These are phyloP conservation scores for Rhododendron ovatum DNA, from an alignment of 148 eudicot species.

Conservation along the genomic window DNA sequence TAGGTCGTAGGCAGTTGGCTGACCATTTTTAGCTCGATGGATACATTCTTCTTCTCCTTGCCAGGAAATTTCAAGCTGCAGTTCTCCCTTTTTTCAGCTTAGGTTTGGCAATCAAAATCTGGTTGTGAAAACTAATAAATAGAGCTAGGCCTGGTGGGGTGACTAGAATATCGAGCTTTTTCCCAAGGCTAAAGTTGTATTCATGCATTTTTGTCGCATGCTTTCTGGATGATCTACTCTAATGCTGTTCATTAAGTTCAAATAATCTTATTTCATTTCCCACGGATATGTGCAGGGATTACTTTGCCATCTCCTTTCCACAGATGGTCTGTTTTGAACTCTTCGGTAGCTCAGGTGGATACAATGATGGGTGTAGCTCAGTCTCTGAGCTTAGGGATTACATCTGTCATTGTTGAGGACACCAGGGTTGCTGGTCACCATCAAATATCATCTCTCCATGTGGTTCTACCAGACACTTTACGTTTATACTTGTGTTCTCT, in stretches of 20 bases:
- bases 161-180: background rate
- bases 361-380: conserved; percentile 42
- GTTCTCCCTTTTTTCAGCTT: background rate
- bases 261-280: conserved; percentile 3
- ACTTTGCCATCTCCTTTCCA: conserved; percentile 77
- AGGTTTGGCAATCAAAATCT: background rate
- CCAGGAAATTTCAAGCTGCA: background rate
- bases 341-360: conserved; percentile 66
- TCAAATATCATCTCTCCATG: conserved; percentile 74
- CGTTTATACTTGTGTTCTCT: conserved; percentile 53
- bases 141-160: background rate
- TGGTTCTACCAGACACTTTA: conserved; percentile 74
- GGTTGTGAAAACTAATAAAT: background rate
- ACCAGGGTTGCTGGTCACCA: conserved; percentile 77
- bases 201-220: background rate
- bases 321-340: conserved; percentile 64
- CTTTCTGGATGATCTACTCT: background rate
- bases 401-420: conserved; percentile 73
- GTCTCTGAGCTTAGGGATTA: conserved; percentile 60
- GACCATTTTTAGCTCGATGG: background rate
- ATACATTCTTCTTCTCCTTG: background rate
- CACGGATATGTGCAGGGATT: conserved; percentile 40
- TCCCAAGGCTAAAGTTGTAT: background rate
- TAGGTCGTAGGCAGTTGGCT: background rate
- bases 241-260: conserved; percentile 1